Conservation (phyloP, 2,329 filamentous ascomycete genomes). For the Anthostomella pinea region DNA sequence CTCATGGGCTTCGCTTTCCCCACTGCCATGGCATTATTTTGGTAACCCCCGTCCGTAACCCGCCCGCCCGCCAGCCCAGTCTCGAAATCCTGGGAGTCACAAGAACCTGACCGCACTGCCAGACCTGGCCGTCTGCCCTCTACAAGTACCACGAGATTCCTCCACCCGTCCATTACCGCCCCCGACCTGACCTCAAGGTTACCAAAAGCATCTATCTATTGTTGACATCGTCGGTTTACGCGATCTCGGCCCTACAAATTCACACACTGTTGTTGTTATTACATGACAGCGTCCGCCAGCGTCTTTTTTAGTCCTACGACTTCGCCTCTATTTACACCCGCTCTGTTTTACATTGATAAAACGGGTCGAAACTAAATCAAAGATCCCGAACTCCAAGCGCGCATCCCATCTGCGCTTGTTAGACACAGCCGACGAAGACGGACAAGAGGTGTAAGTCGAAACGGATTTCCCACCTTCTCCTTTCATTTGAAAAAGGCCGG, state of each 20-base stretch:
- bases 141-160: constrained; percentile 30
- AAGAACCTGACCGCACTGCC: constrained; percentile 16
- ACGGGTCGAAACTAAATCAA: constrained; percentile 19
- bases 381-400: constrained; percentile 2
- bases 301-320: constrained; percentile 14
- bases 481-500: constrained; percentile 19
- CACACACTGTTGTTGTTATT: too few species aligned
- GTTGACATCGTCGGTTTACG: constrained; percentile 26
- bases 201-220: constrained; percentile 27
- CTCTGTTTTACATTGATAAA: constrained; percentile 25
- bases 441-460: constrained; percentile 18
- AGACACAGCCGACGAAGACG: constrained; percentile 13
- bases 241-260: constrained; percentile 24
- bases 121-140: too few species aligned
- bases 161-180: constrained; percentile 27
- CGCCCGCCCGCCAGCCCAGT: constrained; percentile 4
- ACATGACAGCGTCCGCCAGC: too few species aligned
- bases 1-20: constrained; percentile 25
- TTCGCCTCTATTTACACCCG: constrained; percentile 14
- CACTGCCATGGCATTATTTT: constrained; percentile 24
- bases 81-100: constrained; percentile 12
- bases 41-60: constrained; percentile 20
- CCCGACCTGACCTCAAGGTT: constrained; percentile 23
- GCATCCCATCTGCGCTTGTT: constrained; percentile 6
- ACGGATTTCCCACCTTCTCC: constrained; percentile 12